Percentiles rank a stretch among this genome's conserved stretches.
These are phyloP conservation scores for Leishmania lainsoni DNA, from an alignment of 208 protist genomes.

Conservation along the genomic window DNA sequence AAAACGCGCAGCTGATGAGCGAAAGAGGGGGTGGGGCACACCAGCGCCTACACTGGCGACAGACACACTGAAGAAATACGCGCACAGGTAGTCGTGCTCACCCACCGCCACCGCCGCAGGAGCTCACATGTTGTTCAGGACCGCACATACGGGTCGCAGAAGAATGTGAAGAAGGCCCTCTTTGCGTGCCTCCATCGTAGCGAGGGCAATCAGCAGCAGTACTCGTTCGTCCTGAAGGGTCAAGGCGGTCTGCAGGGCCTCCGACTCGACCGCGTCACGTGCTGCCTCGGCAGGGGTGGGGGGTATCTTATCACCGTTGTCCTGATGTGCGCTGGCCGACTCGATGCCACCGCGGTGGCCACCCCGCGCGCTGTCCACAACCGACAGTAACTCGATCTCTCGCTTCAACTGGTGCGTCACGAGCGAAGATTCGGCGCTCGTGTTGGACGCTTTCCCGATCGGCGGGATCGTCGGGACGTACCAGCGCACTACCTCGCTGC, in stretches of 20 bases:
- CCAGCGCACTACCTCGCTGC: constrained; percentile 45
- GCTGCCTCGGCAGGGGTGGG: constrained; percentile 23
- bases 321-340: constrained; percentile 19
- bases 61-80: background rate
- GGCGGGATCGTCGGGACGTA: constrained; percentile 26
- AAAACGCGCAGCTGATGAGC: background rate
- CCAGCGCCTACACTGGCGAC: background rate
- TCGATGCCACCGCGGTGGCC: constrained; percentile 33
- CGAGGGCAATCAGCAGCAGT: constrained; percentile 67
- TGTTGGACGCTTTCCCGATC: constrained; percentile 16
- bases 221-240: constrained; percentile 70
- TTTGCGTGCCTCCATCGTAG: constrained; percentile 78
- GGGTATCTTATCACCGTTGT: constrained; percentile 9
- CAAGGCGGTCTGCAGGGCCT: constrained; percentile 51
- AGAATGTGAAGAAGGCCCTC: constrained; percentile 77
- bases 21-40: background rate
- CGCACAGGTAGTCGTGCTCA: background rate
- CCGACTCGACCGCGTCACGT: constrained; percentile 16
- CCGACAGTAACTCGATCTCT: constrained; percentile 42
- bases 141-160: constrained; percentile 56
- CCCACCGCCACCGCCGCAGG: background rate
- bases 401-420: constrained; percentile 34
- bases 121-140: constrained; percentile 65
- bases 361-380: constrained; percentile 33
- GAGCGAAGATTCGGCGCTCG: constrained; percentile 24